Percentiles rank a stretch among this genome's conserved stretches.
Evolutionary conservation across 2,329 filamentous ascomycete genomes (phyloP).

Genomic region (Fusarium succisae): DNA sequence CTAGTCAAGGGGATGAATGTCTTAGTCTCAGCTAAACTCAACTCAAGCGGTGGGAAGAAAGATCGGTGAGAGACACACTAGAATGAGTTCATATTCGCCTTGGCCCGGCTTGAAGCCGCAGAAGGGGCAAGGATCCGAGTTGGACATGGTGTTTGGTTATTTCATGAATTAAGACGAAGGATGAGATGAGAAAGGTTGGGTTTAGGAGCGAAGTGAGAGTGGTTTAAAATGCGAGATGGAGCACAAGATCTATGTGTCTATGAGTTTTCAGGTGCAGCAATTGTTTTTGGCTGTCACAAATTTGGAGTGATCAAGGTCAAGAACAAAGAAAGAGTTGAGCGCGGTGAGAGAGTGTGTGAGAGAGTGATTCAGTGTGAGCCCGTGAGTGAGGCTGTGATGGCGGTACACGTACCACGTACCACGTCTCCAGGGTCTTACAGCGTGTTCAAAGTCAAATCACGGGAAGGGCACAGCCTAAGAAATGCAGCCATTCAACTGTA

Average conservation of each 20-base stretch:
- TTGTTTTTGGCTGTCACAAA: background rate
- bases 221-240: background rate
- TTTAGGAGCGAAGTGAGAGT: background rate
- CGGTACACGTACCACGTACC: slow-evolving; percentile 21
- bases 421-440: background rate
- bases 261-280: background rate
- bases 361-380: background rate
- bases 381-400: slow-evolving; percentile 31
- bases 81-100: slow-evolving; percentile 48
- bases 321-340: slow-evolving; percentile 17
- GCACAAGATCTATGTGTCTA: background rate
- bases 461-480: background rate
- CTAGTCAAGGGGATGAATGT: slow-evolving; percentile 24
- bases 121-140: slow-evolving; percentile 46
- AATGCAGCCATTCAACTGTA: background rate
- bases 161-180: background rate
- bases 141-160: slow-evolving; percentile 10
- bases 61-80: slow-evolving; percentile 41
- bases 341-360: slow-evolving; percentile 1
- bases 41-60: background rate
- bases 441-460: background rate
- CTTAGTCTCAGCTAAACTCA: slow-evolving; percentile 18
- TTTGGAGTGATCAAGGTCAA: background rate
- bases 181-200: background rate
- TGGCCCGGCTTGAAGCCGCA: slow-evolving; percentile 46